These are phyloP conservation scores for Acer campestre DNA, from an alignment of 345 rosid genomes.

Conservation along the genomic window DNA sequence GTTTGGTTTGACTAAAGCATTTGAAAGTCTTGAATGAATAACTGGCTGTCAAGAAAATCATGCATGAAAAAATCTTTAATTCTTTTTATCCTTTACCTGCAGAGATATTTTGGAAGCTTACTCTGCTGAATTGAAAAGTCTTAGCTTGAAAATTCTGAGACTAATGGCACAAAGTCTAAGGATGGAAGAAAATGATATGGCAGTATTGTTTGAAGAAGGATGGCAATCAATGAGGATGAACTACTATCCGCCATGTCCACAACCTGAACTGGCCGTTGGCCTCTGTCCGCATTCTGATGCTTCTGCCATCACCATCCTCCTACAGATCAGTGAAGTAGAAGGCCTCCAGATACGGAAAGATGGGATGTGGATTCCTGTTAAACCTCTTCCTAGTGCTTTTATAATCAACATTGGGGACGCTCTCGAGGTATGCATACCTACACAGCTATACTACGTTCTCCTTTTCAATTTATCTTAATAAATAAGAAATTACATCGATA, in stretches of 20 bases:
- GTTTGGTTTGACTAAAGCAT: too few species aligned
- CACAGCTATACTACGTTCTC: too few species aligned
- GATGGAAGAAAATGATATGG: slow-evolving; percentile 17
- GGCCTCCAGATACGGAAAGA: slow-evolving; percentile 21
- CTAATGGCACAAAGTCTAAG: slow-evolving; percentile 11
- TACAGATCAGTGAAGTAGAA: slow-evolving; percentile 20
- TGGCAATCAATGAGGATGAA: slow-evolving; percentile 46
- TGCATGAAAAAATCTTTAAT: background rate
- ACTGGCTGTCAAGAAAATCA: background rate
- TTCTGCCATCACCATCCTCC: slow-evolving; percentile 16
- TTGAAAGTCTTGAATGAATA: too few species aligned
- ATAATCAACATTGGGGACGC: background rate
- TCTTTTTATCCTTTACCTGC: background rate
- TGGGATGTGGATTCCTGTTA: background rate
- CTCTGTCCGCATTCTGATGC: slow-evolving; percentile 25
- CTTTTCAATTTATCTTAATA: too few species aligned
- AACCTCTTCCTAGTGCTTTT: background rate
- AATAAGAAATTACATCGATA: too few species aligned
- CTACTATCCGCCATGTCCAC: slow-evolving; percentile 46
- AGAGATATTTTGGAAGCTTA: slow-evolving; percentile 19
- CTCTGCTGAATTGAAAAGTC: background rate
- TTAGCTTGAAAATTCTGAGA: background rate
- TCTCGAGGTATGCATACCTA: background rate
- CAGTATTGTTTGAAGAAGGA: slow-evolving; percentile 23
- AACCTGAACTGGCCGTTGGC: slow-evolving; percentile 13